Evolutionary conservation across 2,329 filamentous ascomycete species (phyloP), one percentile per base, ranked within the genome.

Genomic region (Ascochyta viciae-villosae): DNA sequence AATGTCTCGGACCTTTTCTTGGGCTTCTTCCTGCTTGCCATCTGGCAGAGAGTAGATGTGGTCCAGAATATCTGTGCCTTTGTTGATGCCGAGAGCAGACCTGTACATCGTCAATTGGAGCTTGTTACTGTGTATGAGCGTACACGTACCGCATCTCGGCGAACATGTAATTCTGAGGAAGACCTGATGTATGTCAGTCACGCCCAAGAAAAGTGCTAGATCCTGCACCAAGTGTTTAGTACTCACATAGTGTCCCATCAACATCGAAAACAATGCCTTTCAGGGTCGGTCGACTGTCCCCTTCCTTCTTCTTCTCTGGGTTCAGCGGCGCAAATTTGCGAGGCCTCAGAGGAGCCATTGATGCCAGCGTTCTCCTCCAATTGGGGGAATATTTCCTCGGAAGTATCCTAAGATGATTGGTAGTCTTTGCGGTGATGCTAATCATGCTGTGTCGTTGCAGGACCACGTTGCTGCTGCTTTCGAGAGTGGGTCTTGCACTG

Each of bases 131-230:
- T 15, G 7, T 3, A 9, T 13, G 19, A 24, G 23, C 38, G 19
- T 38, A 42, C 23, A 42, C 70, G 54, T 77, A 83, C 76, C 86
- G 89, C 94, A 99, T 98, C 71, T 96, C 84, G 19, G 78, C 76
- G 77, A 98, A 98, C 94, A 98, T 99, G 83, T 96, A 91, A 66
- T 90, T 95, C 77, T 98, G 94, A 0, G 94, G 94, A 54, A 93
- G 80, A 74, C 92, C 96, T 81, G 13, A 26, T 8, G 6, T 13
- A 3, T 29, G 24, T 42, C 13, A 42, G 26, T 23, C 37, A 23
- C 9, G 37, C 24, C 10, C 8, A 13, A 23, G 16, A 39, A 22
- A 10, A 8, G 24, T 16, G 34, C 19, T 12, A 24, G 10, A 10
- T n/a, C 24, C 15, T 29, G 24, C 23, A 26, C 6, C 39, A 31